Conservation (phyloP, 208 protist species). For the Phytomonas sp. region DNA sequence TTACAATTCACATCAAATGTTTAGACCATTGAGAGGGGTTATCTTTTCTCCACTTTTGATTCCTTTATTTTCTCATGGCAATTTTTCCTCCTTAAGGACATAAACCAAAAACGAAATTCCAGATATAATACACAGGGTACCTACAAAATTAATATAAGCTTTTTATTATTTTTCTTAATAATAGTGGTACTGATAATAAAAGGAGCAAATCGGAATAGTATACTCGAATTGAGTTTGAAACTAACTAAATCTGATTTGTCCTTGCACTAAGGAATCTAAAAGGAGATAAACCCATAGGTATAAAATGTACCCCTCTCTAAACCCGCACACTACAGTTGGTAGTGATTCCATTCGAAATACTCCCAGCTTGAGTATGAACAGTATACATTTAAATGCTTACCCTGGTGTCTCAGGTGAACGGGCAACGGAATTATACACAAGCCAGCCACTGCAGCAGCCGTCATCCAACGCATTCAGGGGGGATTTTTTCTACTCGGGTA, state of each 20-base stretch:
- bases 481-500: background rate
- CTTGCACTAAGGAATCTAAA: background rate
- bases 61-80: constrained; percentile 3
- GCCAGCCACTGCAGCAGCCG: background rate
- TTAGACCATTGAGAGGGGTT: background rate
- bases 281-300: background rate
- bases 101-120: background rate
- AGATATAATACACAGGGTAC: background rate
- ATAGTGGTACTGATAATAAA: background rate
- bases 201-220: background rate
- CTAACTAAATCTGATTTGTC: background rate
- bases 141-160: background rate
- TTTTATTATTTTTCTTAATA: background rate
- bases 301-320: background rate
- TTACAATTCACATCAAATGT: background rate
- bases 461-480: background rate
- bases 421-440: background rate
- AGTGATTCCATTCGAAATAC: background rate
- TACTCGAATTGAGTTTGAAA: background rate
- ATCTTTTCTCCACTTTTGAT: constrained; percentile 1
- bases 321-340: background rate
- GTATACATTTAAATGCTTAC: background rate
- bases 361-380: background rate
- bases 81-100: background rate
- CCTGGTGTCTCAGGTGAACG: background rate